Evolutionary conservation across 345 rosid genomes (phyloP), one percentile per base, ranked within the genome.

Genomic region (Camelina hispida): DNA sequence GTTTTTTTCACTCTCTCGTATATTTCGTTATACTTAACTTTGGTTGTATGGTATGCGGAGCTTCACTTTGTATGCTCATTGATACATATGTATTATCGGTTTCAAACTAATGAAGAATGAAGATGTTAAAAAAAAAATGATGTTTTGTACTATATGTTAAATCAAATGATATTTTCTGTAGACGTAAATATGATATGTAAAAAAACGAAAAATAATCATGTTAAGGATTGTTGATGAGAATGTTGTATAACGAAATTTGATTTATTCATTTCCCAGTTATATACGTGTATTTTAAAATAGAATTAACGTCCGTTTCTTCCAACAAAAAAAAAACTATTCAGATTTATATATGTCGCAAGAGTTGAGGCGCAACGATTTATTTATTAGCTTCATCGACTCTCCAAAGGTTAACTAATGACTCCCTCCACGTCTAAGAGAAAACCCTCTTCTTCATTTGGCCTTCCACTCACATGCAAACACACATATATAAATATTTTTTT

Each of bases 381-480:
- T 34, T 38, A 71, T 56, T 64, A 59, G 81, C 77, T 66, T 40
- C 63, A 72, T 22, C 77, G 37, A 23, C 25, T 66, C 69, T 50
- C 81, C 52, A 78, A 78, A 66, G 77, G 81, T 66, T 78, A 72
- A 59, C 17, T 38, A 32, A 47, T 60, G 69, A 72, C 76, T 65
- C 25, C 44, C 69, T 72, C 77, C 68, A 78, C 81, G 73, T 78
- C 64, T 66, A 52, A 52, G 6, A 48, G 46, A 30, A 20, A 69
- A 38, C 11, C 40, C 4, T 62, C 59, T 62, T 75, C 62, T 55
- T 69, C 65, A 23, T 76, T 62, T 76, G 74, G 71, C 80, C 71
- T 47, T 77, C 66, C 66, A 62, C 61, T 55, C 35, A 63, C 18
- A 63, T 69, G 46, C 69, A 53, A 25, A n/a, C 44, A 62, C n/a